Evolutionary conservation across 2,329 filamentous ascomycete species (phyloP), one percentile per base, ranked within the genome.

Genomic region (Aspergillus ustus): DNA sequence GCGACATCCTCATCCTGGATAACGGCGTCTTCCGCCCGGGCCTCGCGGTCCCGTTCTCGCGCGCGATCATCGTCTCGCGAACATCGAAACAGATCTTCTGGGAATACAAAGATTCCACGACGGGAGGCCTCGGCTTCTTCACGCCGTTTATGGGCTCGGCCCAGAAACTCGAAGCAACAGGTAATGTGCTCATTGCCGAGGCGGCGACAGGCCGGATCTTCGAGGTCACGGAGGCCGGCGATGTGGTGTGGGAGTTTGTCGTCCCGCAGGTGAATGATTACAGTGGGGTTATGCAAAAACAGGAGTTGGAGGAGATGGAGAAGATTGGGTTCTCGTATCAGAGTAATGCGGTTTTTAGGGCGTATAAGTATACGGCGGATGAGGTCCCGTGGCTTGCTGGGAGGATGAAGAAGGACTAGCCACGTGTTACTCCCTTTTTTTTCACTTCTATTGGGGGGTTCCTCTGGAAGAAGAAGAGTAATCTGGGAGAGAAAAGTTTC

Each of bases 81-180:
- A 62, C 63, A 7, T 76, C 73, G 17, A 80, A 80, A 53, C 53
- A 77, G 46, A 75, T 82, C 20, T 69, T 77, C 2, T 82, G 80
- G 80, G 73, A 82, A 57, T 81, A 82, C 52, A 71, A 70, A 8
- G 80, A 82, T 59, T 67, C 56, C 1, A 72, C 67, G 9, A 69
- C 72, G 2, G 72, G 75, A 45, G 74, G 75, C 6, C 68, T 79
- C 55, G 73, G 71, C 6, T 80, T 81, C 65, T 82, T 81, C 68
- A 81, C 77, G 0, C 79, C 80, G 0, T 82, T 82, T 56, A 82
- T 82, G 80, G 80, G 80, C 20, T 76, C 76, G 52, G 80, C 80
- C 7, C 80, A 82, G 65, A 68, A 76, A 15, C 63, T 82, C 17
- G 46, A 43, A 9, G 78, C 77, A 5, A 13, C 8, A 54, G 78